A percentile compares a stretch with the other conserved stretches of the same genome.
Evolutionary conservation across 306 rosid genomes (phyloP).

Genomic region (Rosa persica): DNA sequence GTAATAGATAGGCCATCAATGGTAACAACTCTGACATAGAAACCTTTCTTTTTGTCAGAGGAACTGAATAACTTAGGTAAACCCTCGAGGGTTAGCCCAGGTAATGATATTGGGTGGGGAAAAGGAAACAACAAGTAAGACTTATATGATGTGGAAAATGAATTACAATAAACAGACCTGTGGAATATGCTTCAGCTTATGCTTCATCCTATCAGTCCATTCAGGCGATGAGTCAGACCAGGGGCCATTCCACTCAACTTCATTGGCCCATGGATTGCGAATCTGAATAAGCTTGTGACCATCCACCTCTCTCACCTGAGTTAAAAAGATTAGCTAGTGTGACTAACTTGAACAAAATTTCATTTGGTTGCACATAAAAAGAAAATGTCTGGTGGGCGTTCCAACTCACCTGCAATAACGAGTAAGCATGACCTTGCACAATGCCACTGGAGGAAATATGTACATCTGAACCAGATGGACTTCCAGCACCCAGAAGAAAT

Average conservation of each 20-base stretch:
- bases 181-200: constrained; percentile 85
- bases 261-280: constrained; percentile 99
- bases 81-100: not conserved
- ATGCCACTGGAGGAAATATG: constrained; percentile 98
- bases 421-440: constrained; percentile 99
- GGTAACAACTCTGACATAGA: not conserved
- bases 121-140: not conserved
- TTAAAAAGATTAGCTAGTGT: constrained; percentile 16
- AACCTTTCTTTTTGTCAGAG: not conserved
- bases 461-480: constrained; percentile 98
- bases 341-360: not conserved
- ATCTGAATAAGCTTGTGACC: constrained; percentile 98
- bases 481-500: constrained; percentile 95
- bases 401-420: constrained; percentile 75
- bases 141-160: constrained; percentile 1
- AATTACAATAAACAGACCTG: constrained; percentile 56
- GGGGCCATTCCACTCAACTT: constrained; percentile 99
- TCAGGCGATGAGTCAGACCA: constrained; percentile 95
- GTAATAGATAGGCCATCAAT: constrained; percentile 3
- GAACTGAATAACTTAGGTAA: not conserved
- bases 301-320: constrained; percentile 89
- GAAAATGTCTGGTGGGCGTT: not conserved
- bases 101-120: not conserved
- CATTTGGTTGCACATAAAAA: not conserved
- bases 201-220: constrained; percentile 98